Percentiles rank a stretch among this genome's conserved stretches.
These are phyloP conservation scores for Auriscalpium orientale DNA, from an alignment of 768 basidiomycete species.

Conservation along the genomic window DNA sequence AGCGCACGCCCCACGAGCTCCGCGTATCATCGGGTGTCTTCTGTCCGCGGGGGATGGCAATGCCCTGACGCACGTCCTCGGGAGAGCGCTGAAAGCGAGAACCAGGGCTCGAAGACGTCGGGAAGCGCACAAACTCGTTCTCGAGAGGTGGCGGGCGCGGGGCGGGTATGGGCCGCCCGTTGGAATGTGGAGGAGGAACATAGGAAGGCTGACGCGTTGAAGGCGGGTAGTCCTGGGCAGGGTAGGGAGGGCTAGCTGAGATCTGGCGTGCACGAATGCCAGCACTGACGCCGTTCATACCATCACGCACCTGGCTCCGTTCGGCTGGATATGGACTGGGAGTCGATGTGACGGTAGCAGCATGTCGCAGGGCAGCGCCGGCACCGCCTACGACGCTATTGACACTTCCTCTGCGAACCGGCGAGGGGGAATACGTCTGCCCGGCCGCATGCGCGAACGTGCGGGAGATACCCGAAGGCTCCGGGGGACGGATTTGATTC, in stretches of 20 bases:
- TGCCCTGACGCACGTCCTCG: slow-evolving; percentile 13
- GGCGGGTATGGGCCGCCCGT: slow-evolving; percentile 5
- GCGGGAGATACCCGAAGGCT: slow-evolving; percentile 2
- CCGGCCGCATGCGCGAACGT: background rate
- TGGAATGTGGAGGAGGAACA: background rate
- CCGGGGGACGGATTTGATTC: background rate
- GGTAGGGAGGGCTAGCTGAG: background rate
- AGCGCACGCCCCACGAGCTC: slow-evolving; percentile 9
- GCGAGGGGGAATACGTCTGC: background rate
- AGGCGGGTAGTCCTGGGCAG: background rate
- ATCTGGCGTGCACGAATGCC: background rate
- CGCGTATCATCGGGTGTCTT: slow-evolving; percentile 9
- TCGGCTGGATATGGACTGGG: background rate
- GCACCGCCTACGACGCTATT: background rate
- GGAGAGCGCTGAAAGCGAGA: slow-evolving; percentile 15
- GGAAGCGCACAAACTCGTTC: slow-evolving; percentile 9
- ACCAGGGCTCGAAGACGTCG: slow-evolving; percentile 11
- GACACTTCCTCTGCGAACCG: too few species aligned
- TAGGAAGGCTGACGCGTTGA: background rate
- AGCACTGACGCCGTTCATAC: background rate
- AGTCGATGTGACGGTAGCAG: background rate
- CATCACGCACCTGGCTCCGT: background rate
- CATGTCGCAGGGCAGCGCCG: background rate
- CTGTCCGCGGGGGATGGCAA: slow-evolving; percentile 11
- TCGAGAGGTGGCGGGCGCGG: slow-evolving; percentile 5